Evolutionary conservation across 768 basidiomycete species (phyloP), one percentile per base, ranked within the genome.

Genomic region (Amanita fuliginea): DNA sequence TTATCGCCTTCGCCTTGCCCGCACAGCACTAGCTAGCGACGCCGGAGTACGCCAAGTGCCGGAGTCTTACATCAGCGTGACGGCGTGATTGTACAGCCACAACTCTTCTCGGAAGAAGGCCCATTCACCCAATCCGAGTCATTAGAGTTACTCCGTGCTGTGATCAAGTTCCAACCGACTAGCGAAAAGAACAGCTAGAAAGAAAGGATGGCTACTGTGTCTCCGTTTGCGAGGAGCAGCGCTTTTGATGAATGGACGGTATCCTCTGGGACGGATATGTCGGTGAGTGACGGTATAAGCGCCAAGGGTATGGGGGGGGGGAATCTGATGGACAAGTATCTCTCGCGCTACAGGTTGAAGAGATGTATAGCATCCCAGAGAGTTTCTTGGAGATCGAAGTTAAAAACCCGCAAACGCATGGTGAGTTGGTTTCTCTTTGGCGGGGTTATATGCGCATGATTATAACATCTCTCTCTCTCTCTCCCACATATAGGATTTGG

Each of bases 331-430:
- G 49, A 47, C 55, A 54, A n/a, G n/a, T n/a, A 53, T 57, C 56
- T 42, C 33, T 21, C 41, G 26, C 55, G 54, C 33, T 58, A 59
- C 52, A 92, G 85, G 87, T 96, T 59, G 94, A 97, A 67, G 94
- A 97, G 70, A 95, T 96, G 92, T 99, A 98, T 62, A 88, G 86
- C 56, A 84, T 95, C 4, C 95, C 95, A 32, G 94, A 97, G 67
- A 92, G 88, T 60, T 96, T 95, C 64, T 72, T 98, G 42, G 95
- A 98, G 70, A 96, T 99, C 56, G 95, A 99, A 65, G 91, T 98
- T 6, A 75, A 88, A 58, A 96, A 95, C 63, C 94, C 95, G 6
- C 91, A 95, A 67, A 99, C 95, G 0, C 95, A 97, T 57, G 95
- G 94, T 91, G 57, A 57, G 77, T 56, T 41, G 53, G n/a, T n/a